phyloP scores from a whole-genome alignment of 441 rosid genomes.

The Syzygium syzygioides region DNA sequence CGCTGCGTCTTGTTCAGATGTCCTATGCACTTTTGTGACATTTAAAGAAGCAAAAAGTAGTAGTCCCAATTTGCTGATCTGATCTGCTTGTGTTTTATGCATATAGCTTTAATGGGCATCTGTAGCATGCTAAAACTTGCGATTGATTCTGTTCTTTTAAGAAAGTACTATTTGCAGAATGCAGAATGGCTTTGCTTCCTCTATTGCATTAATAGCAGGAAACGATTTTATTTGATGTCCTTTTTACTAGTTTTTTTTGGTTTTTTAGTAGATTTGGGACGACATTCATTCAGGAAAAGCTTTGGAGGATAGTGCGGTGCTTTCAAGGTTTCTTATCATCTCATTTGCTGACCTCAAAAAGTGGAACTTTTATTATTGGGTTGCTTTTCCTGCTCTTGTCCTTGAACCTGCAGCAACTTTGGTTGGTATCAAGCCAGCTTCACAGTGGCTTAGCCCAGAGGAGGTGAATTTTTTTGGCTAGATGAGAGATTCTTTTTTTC shows the following conservation, averaged over 20 bases:
- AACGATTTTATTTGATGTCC: not conserved
- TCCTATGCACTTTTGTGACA: not conserved
- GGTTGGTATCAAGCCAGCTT: constrained; percentile 68
- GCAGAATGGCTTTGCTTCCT: not conserved
- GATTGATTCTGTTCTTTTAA: not conserved
- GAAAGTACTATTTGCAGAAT: not conserved
- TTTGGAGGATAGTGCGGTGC: constrained; percentile 51
- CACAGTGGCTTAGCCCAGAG: constrained; percentile 58
- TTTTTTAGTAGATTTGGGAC: constrained; percentile 70
- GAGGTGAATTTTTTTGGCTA: constrained; percentile 34
- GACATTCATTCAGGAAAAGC: constrained; percentile 81
- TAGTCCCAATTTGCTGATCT: not conserved
- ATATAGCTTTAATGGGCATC: not conserved
- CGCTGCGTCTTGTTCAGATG: not conserved
- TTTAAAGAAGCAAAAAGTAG: not conserved
- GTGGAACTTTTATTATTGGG: constrained; percentile 88
- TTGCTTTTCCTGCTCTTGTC: constrained; percentile 87
- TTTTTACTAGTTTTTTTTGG: constrained; percentile 1
- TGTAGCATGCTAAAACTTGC: not conserved
- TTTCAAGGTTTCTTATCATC: constrained; percentile 74
- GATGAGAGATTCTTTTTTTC: not conserved
- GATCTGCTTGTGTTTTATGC: not conserved
- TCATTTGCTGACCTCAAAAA: constrained; percentile 86
- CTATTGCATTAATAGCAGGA: not conserved
- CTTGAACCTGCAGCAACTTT: constrained; percentile 81